phyloP scores from a whole-genome alignment of 768 basidiomycete genomes.

The Austroboletus eburneus region DNA sequence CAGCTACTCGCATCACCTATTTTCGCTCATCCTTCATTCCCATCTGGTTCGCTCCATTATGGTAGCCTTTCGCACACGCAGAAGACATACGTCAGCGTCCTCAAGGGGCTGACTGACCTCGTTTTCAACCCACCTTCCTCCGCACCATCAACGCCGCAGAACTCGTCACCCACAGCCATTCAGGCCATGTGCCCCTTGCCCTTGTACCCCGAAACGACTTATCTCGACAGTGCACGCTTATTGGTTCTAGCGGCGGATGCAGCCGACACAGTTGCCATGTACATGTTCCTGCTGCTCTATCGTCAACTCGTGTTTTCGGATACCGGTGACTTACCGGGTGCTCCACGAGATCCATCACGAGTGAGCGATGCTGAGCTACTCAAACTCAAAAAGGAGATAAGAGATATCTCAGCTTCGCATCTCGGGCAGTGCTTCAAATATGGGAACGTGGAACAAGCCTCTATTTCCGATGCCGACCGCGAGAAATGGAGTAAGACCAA shows the following conservation, averaged over 20 bases:
- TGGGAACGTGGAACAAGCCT: constrained; percentile 22
- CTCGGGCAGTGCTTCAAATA: constrained; percentile 57
- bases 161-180: constrained; percentile 29
- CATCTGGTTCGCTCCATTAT: constrained; percentile 42
- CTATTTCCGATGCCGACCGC: constrained; percentile 35
- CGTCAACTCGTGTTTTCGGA: constrained; percentile 65
- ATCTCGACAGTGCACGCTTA: constrained; percentile 74
- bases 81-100: constrained; percentile 48
- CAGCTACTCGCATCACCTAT: constrained; percentile 39
- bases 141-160: constrained; percentile 32
- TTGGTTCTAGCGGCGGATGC: constrained; percentile 65
- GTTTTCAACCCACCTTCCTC: constrained; percentile 52
- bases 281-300: constrained; percentile 78
- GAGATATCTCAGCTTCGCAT: constrained; percentile 56
- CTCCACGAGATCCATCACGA: constrained; percentile 32
- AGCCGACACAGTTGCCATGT: constrained; percentile 67
- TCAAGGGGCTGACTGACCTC: constrained; percentile 61
- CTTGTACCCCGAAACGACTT: constrained; percentile 71
- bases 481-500: constrained; percentile 54
- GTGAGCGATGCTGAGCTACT: constrained; percentile 52
- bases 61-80: constrained; percentile 38
- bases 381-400: constrained; percentile 69
- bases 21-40: constrained; percentile 43
- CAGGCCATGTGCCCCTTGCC: constrained; percentile 34
- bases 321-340: constrained; percentile 28